Evolutionary conservation across 805 yeast genomes (phyloP).

Genomic region (Zygosaccharomyces lentus): DNA sequence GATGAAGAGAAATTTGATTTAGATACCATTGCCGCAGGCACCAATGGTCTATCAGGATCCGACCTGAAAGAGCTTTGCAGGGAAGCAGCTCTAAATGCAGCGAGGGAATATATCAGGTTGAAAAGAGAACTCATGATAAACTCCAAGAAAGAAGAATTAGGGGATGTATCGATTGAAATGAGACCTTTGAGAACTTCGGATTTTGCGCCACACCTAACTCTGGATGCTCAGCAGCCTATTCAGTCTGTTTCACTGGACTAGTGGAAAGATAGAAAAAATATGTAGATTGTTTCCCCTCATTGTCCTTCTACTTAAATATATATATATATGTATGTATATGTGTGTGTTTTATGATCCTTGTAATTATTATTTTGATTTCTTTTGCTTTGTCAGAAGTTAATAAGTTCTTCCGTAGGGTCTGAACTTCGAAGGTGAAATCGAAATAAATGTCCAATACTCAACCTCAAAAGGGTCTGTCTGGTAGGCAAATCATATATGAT

Average conservation of each 20-base stretch:
- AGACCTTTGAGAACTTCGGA: constrained; percentile 64
- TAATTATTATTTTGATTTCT: neutral
- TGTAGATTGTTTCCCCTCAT: neutral
- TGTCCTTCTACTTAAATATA: neutral
- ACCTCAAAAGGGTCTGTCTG: constrained; percentile 53
- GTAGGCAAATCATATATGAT: constrained; percentile 67
- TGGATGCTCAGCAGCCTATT: constrained; percentile 23
- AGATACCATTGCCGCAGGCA: constrained; percentile 52
- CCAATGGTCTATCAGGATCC: constrained; percentile 82
- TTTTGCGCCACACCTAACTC: constrained; percentile 43
- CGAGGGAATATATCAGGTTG: constrained; percentile 72
- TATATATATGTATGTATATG: neutral
- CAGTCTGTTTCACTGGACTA: constrained; percentile 24
- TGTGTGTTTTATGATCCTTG: neutral
- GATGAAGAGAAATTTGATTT: constrained; percentile 55
- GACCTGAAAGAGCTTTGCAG: constrained; percentile 89
- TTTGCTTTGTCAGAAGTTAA: neutral
- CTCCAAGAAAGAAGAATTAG: constrained; percentile 11
- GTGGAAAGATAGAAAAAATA: neutral
- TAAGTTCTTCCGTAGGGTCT: too few species aligned
- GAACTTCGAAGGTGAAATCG: neutral
- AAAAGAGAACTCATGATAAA: constrained; percentile 43
- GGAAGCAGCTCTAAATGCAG: constrained; percentile 86
- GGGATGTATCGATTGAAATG: constrained; percentile 41
- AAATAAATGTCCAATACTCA: constrained; percentile 3